These are phyloP conservation scores for Beauveria pseudobassiana DNA, from an alignment of 2,329 filamentous ascomycete genomes.

Conservation along the genomic window DNA sequence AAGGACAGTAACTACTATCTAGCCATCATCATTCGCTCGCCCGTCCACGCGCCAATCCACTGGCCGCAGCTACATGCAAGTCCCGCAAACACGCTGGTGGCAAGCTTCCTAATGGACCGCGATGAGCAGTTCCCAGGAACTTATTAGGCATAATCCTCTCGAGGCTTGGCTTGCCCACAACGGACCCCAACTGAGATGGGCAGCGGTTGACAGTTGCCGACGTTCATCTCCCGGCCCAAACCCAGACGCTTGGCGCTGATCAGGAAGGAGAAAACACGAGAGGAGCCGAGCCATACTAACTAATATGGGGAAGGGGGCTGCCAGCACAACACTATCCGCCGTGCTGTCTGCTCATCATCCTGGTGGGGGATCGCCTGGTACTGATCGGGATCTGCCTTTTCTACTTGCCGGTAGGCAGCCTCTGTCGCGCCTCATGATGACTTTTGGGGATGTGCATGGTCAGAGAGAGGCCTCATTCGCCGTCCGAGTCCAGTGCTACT, in stretches of 20 bases:
- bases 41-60: background rate
- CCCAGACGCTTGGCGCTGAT: background rate
- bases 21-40: background rate
- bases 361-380: slow-evolving; percentile 1
- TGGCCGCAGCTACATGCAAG: background rate
- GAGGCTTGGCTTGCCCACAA: background rate
- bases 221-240: slow-evolving; percentile 1
- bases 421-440: background rate
- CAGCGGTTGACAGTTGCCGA: slow-evolving; percentile 3
- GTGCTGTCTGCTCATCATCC: background rate
- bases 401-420: background rate
- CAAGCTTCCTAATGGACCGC: background rate
- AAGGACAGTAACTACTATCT: background rate
- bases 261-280: background rate
- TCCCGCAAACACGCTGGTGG: background rate
- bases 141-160: background rate
- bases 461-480: background rate
- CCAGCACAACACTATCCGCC: background rate
- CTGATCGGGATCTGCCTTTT: slow-evolving; percentile 7
- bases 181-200: background rate
- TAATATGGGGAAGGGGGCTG: background rate
- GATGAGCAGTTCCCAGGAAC: background rate
- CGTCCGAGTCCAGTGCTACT: background rate
- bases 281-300: background rate
- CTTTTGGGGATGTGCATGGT: background rate